phyloP scores from a whole-genome alignment of 495 filamentous ascomycete genomes.

The Daldinia loculata region DNA sequence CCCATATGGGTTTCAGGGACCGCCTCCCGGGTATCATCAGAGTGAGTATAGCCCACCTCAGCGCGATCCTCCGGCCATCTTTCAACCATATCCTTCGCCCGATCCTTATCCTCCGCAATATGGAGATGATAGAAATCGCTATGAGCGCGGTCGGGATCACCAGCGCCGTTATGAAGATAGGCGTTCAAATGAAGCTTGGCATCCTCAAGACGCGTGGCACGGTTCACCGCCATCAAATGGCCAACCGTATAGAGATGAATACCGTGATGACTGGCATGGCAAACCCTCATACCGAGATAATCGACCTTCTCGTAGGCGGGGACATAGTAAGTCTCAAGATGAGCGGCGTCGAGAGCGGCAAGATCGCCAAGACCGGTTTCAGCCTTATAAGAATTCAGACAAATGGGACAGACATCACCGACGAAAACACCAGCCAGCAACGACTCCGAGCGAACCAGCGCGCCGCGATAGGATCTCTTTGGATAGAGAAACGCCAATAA shows the following conservation, averaged over 20 bases:
- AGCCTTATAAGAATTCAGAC: conserved; percentile 38
- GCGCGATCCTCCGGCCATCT: conserved; percentile 26
- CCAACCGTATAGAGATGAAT: conserved; percentile 23
- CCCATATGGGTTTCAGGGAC: conserved; percentile 43
- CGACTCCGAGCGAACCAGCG: conserved; percentile 13
- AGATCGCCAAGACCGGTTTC: conserved; percentile 22
- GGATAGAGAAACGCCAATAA: conserved; percentile 12
- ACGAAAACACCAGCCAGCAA: conserved; percentile 18
- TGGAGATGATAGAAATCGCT: conserved; percentile 32
- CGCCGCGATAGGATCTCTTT: conserved; percentile 13
- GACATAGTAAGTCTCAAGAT: conserved; percentile 21
- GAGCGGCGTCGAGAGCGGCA: conserved; percentile 37
- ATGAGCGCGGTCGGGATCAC: conserved; percentile 29
- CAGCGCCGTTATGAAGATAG: conserved; percentile 35
- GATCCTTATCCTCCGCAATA: conserved; percentile 28
- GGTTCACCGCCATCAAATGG: conserved; percentile 15
- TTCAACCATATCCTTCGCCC: conserved; percentile 25
- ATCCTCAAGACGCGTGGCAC: conserved; percentile 30
- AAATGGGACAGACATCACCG: conserved; percentile 32
- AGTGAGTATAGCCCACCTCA: conserved; percentile 38
- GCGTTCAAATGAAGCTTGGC: conserved; percentile 29
- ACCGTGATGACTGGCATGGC: conserved; percentile 25
- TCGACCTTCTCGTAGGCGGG: conserved; percentile 27
- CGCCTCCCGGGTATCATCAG: conserved; percentile 46
- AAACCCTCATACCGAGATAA: conserved; percentile 32